These are phyloP conservation scores for Tothia fuscella DNA, from an alignment of 2,329 filamentous ascomycete genomes.

Conservation along the genomic window DNA sequence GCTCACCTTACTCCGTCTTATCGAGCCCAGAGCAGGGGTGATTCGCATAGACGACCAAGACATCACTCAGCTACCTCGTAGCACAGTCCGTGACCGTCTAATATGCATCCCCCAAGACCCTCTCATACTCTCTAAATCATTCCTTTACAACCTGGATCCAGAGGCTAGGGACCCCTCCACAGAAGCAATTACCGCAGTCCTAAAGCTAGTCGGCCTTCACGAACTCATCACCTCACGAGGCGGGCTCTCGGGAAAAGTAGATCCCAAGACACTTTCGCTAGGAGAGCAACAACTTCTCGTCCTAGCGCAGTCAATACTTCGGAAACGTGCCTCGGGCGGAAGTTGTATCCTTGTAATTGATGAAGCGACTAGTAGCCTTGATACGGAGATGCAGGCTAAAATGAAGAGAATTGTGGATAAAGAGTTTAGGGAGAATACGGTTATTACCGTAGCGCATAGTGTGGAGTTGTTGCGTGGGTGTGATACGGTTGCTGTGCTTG, in stretches of 20 bases:
- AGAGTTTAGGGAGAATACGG: slow-evolving; percentile 43
- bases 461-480: slow-evolving; percentile 41
- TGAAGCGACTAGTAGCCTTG: slow-evolving; percentile 20
- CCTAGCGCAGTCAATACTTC: slow-evolving; percentile 3
- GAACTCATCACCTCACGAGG: slow-evolving; percentile 30
- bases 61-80: slow-evolving; percentile 27
- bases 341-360: slow-evolving; percentile 20
- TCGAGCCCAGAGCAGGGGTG: slow-evolving; percentile 31
- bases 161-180: slow-evolving; percentile 2
- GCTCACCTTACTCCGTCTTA: slow-evolving; percentile 36
- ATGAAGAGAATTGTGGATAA: slow-evolving; percentile 37
- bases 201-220: slow-evolving; percentile 34
- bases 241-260: slow-evolving; percentile 25
- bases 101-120: slow-evolving; percentile 17
- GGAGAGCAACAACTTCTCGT: slow-evolving; percentile 9
- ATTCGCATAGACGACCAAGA: slow-evolving; percentile 38
- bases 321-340: slow-evolving; percentile 20
- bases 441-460: slow-evolving; percentile 46
- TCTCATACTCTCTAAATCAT: background rate
- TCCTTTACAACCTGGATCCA: slow-evolving; percentile 7
- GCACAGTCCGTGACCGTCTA: slow-evolving; percentile 27
- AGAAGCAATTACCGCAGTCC: slow-evolving; percentile 23
- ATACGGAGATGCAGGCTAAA: slow-evolving; percentile 33
- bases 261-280: background rate
- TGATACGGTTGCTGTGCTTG: slow-evolving; percentile 4